Percentiles rank a stretch among this genome's conserved stretches.
Evolutionary conservation across 768 basidiomycete species (phyloP).

Genomic region (Kwoniella sp.): DNA sequence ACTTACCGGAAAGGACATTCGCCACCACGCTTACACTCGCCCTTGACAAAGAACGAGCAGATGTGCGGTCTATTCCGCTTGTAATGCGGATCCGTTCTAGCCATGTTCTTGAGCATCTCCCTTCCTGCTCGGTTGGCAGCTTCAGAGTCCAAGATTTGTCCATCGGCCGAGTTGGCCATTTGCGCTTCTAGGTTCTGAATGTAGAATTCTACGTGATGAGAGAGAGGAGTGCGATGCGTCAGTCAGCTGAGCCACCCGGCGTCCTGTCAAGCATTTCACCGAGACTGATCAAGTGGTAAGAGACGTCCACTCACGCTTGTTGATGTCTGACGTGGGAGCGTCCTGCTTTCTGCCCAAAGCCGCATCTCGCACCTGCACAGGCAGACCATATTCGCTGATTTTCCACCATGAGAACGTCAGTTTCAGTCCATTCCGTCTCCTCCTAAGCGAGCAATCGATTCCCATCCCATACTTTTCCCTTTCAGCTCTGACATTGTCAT

Average conservation of each 20-base stretch:
- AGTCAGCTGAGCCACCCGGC: background rate
- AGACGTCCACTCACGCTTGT: conserved; percentile 85
- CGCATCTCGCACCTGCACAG: conserved; percentile 95
- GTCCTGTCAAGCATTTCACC: no score
- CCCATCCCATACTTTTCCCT: background rate
- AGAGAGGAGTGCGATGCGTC: no score
- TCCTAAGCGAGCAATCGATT: no score
- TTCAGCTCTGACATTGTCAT: background rate
- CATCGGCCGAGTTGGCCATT: conserved; percentile 60
- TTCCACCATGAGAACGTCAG: background rate
- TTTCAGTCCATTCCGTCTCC: background rate
- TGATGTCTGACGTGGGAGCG: conserved; percentile 95
- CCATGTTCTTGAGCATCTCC: conserved; percentile 94
- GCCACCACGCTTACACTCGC: conserved; percentile 84
- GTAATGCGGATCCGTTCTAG: conserved; percentile 94
- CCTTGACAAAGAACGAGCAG: conserved; percentile 94
- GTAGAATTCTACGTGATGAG: conserved; percentile 50
- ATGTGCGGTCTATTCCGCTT: conserved; percentile 92
- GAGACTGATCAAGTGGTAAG: no score
- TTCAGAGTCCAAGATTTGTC: conserved; percentile 40
- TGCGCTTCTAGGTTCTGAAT: conserved; percentile 58
- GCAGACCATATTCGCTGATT: conserved; percentile 77
- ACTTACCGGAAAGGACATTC: conserved; percentile 86
- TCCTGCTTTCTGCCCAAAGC: conserved; percentile 78
- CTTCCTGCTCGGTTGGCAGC: conserved; percentile 77